A percentile compares a stretch with the other conserved stretches of the same genome.
These are phyloP conservation scores for Corallochytrium limacisporum DNA, from an alignment of 78 protist genomes.

Conservation along the genomic window DNA sequence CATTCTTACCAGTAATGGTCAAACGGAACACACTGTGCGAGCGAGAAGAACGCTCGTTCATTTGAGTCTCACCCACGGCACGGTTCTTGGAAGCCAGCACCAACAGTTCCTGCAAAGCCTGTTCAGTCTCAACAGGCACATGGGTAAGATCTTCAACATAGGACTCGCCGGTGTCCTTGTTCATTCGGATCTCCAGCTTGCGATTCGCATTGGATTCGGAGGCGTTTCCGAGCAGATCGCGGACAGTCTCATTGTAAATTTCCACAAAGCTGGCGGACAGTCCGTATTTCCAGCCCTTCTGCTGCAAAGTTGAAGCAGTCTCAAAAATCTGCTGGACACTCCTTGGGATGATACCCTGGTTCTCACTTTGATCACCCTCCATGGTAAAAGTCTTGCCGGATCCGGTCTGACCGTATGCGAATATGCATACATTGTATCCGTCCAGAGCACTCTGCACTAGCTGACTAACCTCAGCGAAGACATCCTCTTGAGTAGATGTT, in stretches of 20 bases:
- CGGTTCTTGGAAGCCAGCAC: slow-evolving; percentile 18
- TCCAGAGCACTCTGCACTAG: slow-evolving; percentile 54
- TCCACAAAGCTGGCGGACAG: slow-evolving; percentile 23
- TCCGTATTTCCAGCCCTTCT: slow-evolving; percentile 21
- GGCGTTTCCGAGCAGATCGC: slow-evolving; percentile 31
- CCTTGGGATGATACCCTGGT: neutral
- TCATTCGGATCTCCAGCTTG: neutral
- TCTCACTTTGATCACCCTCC: slow-evolving; percentile 16
- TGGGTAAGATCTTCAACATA: neutral
- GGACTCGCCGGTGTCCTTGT: neutral
- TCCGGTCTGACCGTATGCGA: slow-evolving; percentile 70
- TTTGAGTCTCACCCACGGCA: slow-evolving; percentile 20
- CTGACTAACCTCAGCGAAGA: slow-evolving; percentile 43
- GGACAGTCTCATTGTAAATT: slow-evolving; percentile 60
- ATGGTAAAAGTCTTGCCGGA: slow-evolving; percentile 50
- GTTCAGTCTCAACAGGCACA: neutral
- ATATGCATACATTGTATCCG: slow-evolving; percentile 58
- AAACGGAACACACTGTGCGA: slow-evolving; percentile 47
- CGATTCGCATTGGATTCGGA: neutral
- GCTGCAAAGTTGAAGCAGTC: neutral
- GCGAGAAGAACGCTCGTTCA: slow-evolving; percentile 50
- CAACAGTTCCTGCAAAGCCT: neutral
- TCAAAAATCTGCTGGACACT: neutral
- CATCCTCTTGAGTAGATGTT: neutral
- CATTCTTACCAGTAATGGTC: slow-evolving; percentile 12